A percentile compares a stretch with the other conserved stretches of the same genome.
phyloP scores from a whole-genome alignment of 2,329 filamentous ascomycete species.

The Pseudocercospora fijiensis region DNA sequence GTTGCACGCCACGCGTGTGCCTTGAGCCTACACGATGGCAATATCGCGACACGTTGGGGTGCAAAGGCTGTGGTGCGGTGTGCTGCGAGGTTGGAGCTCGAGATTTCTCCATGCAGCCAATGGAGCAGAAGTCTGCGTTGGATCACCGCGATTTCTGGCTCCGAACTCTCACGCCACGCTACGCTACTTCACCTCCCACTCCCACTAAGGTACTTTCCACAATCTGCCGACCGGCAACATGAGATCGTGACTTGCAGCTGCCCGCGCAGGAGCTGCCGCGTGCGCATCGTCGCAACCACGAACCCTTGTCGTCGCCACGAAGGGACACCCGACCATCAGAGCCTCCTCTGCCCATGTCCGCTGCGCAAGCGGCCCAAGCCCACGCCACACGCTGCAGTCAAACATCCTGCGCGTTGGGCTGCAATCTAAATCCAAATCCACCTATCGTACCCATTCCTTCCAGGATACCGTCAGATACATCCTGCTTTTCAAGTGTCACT shows the following conservation, averaged over 20 bases:
- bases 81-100: background rate
- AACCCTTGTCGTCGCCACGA: background rate
- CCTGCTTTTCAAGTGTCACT: slow-evolving; percentile 14
- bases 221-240: background rate
- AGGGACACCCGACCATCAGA: background rate
- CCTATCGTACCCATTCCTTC: slow-evolving; percentile 12
- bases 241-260: background rate
- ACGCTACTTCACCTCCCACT: background rate
- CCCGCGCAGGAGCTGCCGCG: background rate
- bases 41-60: background rate
- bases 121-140: background rate
- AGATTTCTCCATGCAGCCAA: background rate
- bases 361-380: background rate
- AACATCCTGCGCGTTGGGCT: slow-evolving; percentile 12
- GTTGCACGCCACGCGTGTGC: background rate
- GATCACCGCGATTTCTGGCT: background rate
- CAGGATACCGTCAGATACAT: slow-evolving; percentile 17
- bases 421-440: slow-evolving; percentile 3
- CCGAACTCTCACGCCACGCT: background rate
- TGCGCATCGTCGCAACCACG: background rate
- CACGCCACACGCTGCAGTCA: slow-evolving; percentile 5
- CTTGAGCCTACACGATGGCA: background rate
- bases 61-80: background rate
- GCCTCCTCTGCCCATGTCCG: background rate
- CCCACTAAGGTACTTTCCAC: no score